Conservation (phyloP, 2,329 filamentous ascomycete species). For the Hortaea sp. region DNA sequence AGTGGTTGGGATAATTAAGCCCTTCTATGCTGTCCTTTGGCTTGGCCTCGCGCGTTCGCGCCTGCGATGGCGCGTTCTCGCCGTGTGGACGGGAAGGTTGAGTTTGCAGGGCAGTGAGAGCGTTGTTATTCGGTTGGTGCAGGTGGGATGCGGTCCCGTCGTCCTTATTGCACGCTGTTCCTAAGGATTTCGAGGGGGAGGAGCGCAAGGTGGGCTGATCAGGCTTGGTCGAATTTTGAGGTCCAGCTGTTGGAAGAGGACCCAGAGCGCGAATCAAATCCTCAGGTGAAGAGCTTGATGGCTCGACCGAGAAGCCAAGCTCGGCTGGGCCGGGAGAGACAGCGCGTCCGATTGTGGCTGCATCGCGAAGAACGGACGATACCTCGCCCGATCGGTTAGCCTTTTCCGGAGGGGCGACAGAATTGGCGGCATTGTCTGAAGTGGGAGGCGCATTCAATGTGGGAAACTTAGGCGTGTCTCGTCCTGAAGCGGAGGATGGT, state of each 20-base stretch:
- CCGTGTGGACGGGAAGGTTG: too few relatives aligned
- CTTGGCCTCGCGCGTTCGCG: too few relatives aligned
- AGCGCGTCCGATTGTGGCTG: background rate
- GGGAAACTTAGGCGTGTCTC: background rate
- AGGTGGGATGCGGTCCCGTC: too few relatives aligned
- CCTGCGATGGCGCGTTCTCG: too few relatives aligned
- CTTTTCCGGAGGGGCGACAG: background rate
- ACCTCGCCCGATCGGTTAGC: background rate
- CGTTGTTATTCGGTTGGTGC: too few relatives aligned
- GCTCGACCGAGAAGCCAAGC: slow-evolving; percentile 9
- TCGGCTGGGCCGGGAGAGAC: slow-evolving; percentile 2
- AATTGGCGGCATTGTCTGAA: background rate
- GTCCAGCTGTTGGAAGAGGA: slow-evolving; percentile 6
- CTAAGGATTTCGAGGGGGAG: too few relatives aligned
- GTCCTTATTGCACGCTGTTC: too few relatives aligned
- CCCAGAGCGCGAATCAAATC: slow-evolving; percentile 14
- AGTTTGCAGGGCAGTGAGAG: too few relatives aligned
- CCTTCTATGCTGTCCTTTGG: too few relatives aligned
- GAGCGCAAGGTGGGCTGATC: too few relatives aligned
- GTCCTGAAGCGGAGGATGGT: background rate
- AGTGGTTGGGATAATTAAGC: too few relatives aligned
- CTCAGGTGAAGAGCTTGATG: slow-evolving; percentile 12
- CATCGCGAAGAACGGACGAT: background rate
- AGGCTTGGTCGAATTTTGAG: background rate
- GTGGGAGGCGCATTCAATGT: background rate